Base-by-base conservation (phyloP, 2,329 filamentous ascomycete species). In the Claviceps africana region DNA sequence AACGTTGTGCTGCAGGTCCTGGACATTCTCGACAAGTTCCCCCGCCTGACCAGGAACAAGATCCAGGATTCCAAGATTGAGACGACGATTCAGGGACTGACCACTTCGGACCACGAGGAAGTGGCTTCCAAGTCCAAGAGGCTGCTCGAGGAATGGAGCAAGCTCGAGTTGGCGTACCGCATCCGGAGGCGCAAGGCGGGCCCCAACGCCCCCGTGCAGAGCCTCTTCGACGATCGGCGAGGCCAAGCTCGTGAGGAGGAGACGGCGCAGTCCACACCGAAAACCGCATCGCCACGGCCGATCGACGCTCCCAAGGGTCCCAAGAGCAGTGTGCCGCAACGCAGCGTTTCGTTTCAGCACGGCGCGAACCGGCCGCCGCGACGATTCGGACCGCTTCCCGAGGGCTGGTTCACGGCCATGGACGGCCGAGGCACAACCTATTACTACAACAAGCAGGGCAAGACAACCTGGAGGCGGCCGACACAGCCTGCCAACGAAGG, bases 41-140 rank as follows among this genome's bases (percentile, higher is more conserved):
- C 93, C 0, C 84, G 91, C 10, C 74, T 97, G 48, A 97, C 93
- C 21, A 84, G 88, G 54, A 98, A 98, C 74, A 98, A 98, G 70
- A 96, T 98, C 54, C 83, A 87, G 58, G 90, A 95, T 62, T 95
- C 93, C 9, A 95, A 95, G 61, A 96, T 98, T 56, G 93, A 97
- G 65, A 76, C 82, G 2, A 85, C 85, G 0, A 78, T 98, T 43
- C 74, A 87, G 61, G 76, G 77, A 3, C 71, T 97, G 50, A 78
- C 75, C 1, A 70, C 70, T 13, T 85, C 81, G 19, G 80, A 83
- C 9, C 83, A 95, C 62, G 81, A 88, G 56, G 77, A 85, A 54
- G 87, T 98, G 21, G 77, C 83, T 28, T 75, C 78, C 21, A 83
- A 84, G 61, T 82, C 91, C 5, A 77, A 77, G 51, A 76, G 78